A percentile compares a stretch with the other conserved stretches of the same genome.
These are phyloP conservation scores for Pythium coloratum DNA, from an alignment of 352 stramenopile genomes.

Conservation along the genomic window DNA sequence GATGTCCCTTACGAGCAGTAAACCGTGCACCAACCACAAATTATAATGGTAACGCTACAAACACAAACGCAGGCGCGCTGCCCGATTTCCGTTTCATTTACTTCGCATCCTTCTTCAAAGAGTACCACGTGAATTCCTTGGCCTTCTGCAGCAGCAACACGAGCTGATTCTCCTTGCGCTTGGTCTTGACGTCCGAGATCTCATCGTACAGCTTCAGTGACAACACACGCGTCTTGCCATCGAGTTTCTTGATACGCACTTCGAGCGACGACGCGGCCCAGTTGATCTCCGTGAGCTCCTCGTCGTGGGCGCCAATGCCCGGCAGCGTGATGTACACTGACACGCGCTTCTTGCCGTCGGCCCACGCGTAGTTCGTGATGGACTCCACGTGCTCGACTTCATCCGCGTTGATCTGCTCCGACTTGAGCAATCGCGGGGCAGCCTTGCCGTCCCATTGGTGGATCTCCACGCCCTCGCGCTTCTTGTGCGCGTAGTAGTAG, in stretches of 20 bases:
- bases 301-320: constrained; percentile 55
- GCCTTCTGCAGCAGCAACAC: constrained; percentile 76
- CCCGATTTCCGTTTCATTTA: constrained; percentile 28
- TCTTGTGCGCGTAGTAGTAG: constrained; percentile 90
- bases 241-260: constrained; percentile 59
- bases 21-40: background rate
- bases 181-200: constrained; percentile 76
- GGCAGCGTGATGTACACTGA: constrained; percentile 75
- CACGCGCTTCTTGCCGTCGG: constrained; percentile 78
- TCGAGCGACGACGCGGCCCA: constrained; percentile 61
- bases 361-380: constrained; percentile 82
- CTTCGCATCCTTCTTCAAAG: constrained; percentile 72
- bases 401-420: constrained; percentile 32
- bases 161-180: constrained; percentile 81
- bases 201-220: constrained; percentile 78
- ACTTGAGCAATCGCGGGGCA: constrained; percentile 74
- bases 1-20: constrained; percentile 54
- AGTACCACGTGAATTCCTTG: constrained; percentile 78
- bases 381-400: constrained; percentile 41
- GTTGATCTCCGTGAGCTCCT: constrained; percentile 66
- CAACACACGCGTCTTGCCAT: constrained; percentile 75
- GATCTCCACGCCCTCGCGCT: constrained; percentile 73
- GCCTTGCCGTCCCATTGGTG: constrained; percentile 84
- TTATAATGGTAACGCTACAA: background rate
- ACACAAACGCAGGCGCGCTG: background rate